Percentiles rank a stretch among this genome's conserved stretches.
phyloP scores from a whole-genome alignment of 176 grass and related monocot species.

The sorghum (Sorghum bicolor) region Sorghum_bicolor_NCBIv3 NC_012870.2:70535501-70536000 shows the following conservation, averaged over 20 bases:
- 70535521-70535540: constrained; percentile 7
- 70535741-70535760: neutral
- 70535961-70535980: neutral
- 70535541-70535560: neutral
- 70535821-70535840: neutral
- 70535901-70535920: neutral
- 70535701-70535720: constrained; percentile 26
- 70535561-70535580: constrained; percentile 19
- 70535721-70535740: neutral
- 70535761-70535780: constrained; percentile 20
- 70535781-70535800: constrained; percentile 25
- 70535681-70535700: constrained; percentile 13
- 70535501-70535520: neutral
- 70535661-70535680: neutral
- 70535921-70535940: neutral
- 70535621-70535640: neutral
- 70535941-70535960: neutral
- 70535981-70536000: neutral
- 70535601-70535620: constrained; percentile 21
- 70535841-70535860: constrained; percentile 19
- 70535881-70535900: neutral
- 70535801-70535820: constrained; percentile 12
- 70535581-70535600: neutral
- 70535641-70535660: neutral
- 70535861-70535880: neutral